These are phyloP conservation scores for Ophiorrhiza pumila DNA, from an alignment of 257 asterid species.

Conservation along the genomic window DNA sequence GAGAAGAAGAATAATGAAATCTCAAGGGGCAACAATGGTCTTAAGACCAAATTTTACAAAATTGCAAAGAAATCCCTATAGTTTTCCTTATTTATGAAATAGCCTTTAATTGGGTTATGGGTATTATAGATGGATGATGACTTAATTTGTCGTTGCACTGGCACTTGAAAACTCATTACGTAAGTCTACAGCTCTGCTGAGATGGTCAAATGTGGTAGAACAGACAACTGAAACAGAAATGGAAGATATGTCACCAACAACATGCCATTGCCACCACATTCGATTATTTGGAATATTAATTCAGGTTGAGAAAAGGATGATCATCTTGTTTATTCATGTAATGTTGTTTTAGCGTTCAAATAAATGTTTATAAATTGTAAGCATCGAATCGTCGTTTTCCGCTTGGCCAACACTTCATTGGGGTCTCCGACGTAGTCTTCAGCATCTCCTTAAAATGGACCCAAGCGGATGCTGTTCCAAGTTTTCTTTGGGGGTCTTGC, in stretches of 20 bases:
- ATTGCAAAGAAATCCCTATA: too few relatives aligned
- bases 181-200: too few relatives aligned
- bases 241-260: not conserved
- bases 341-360: slow-evolving; percentile 13
- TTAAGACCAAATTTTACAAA: too few relatives aligned
- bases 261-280: not conserved
- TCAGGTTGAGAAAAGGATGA: not conserved
- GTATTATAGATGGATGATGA: too few relatives aligned
- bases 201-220: slow-evolving; percentile 1
- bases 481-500: slow-evolving; percentile 8
- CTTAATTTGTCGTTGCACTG: too few relatives aligned
- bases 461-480: slow-evolving; percentile 32
- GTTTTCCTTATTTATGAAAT: too few relatives aligned
- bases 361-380: slow-evolving; percentile 18
- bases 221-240: not conserved
- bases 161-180: too few relatives aligned
- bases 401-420: slow-evolving; percentile 22
- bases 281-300: not conserved
- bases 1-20: too few relatives aligned
- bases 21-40: too few relatives aligned
- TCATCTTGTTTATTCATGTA: not conserved
- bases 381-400: slow-evolving; percentile 33
- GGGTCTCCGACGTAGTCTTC: slow-evolving; percentile 31
- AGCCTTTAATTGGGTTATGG: too few relatives aligned
- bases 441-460: slow-evolving; percentile 26